Evolutionary conservation across 2,329 filamentous ascomycete species (phyloP), one percentile per base, ranked within the genome.

Genomic region (Fusarium sp.): DNA sequence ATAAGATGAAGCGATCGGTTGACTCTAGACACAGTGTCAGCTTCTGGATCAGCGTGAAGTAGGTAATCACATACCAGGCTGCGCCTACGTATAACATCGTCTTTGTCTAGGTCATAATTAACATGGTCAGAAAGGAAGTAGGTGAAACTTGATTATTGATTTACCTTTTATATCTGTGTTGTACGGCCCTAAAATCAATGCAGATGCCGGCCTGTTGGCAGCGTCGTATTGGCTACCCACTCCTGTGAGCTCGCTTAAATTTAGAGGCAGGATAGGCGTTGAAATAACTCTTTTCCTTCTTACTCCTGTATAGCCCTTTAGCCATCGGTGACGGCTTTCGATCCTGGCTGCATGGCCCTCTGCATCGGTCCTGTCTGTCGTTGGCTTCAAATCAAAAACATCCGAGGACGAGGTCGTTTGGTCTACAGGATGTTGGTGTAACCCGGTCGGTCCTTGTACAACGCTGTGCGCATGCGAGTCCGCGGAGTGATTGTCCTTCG

Each of bases 171-270:
- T 23, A 29, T 28, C n/a, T 20, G 24, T 13, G 24, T 52, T 23
- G 8, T 16, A 12, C 6, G 23, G 47, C n/a, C 23, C 21, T n/a
- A 21, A 23, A 3, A 43, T 16, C 8, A 37, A 23, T 3, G 21
- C 23, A 33, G 64, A 49, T 8, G n/a, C 18, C 5, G 52, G 24
- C 23, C 33, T 62, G 31, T 39, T 60, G 26, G 24, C 21, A 28
- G 18, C 11, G 15, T 60, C 47, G 35, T 57, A 68, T 31, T 61
- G 60, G 13, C 64, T 65, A 9, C 60, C 66, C 11, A 69, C 61
- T 4, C 60, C 66, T 4, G 38, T 24, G 21, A 68, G 64, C 31
- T 68, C 64, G 13, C 52, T 18, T 5, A 38, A 9, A 2, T 28
- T 41, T 13, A 42, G 29, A 23, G 58, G 38, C 4, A 35, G 18